These are phyloP conservation scores for Xylaria sp. DNA, from an alignment of 2,329 filamentous ascomycete species.

Conservation along the genomic window DNA sequence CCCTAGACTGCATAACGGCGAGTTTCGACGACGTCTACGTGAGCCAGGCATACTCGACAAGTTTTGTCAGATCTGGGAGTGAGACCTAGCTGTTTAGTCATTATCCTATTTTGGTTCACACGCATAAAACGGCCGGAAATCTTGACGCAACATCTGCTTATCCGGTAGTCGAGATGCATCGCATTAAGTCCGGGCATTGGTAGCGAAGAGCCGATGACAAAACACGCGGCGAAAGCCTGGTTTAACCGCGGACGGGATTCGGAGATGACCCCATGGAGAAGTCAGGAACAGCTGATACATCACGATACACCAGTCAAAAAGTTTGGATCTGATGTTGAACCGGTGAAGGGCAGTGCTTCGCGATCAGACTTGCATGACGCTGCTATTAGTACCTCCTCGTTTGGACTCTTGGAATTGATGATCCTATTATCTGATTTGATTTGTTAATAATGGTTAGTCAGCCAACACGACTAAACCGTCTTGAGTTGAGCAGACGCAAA, in stretches of 20 bases:
- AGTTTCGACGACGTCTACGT: not conserved
- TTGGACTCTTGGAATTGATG: not conserved
- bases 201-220: constrained; percentile 24
- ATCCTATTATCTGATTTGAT: constrained; percentile 6
- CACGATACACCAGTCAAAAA: not conserved
- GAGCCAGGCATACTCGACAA: not conserved
- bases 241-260: not conserved
- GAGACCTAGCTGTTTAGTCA: constrained; percentile 15
- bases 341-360: constrained; percentile 28
- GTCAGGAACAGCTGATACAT: constrained; percentile 10
- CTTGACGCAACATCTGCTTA: constrained; percentile 22
- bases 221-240: not conserved
- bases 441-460: constrained; percentile 28
- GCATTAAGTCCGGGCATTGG: not conserved
- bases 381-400: constrained; percentile 1
- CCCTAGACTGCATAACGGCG: constrained; percentile 2
- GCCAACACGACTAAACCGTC: constrained; percentile 8
- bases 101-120: constrained; percentile 17
- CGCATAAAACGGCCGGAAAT: constrained; percentile 10
- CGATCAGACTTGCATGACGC: constrained; percentile 27
- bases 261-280: not conserved
- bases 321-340: constrained; percentile 6
- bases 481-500: constrained; percentile 5
- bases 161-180: constrained; percentile 8
- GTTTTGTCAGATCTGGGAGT: constrained; percentile 26